Evolutionary conservation across 495 filamentous ascomycete species (phyloP).

Genomic region (Talaromyces stipitatus): DNA sequence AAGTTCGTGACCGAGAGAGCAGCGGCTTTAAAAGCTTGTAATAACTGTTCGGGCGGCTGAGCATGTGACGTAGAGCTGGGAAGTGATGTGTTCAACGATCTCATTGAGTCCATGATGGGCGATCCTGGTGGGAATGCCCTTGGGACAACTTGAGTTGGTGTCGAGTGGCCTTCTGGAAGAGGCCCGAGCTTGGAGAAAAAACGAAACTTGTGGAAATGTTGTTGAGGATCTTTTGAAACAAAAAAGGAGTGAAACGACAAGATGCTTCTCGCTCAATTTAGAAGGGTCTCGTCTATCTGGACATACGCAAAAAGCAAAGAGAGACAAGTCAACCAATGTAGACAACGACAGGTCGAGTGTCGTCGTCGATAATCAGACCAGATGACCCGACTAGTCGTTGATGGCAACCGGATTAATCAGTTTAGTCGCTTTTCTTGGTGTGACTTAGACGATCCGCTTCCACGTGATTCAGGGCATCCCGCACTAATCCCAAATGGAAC

Average conservation of each 20-base stretch:
- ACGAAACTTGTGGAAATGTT: not conserved
- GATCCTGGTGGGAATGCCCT: not conserved
- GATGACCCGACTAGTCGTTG: not conserved
- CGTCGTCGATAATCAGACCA: not conserved
- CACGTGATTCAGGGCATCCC: not conserved
- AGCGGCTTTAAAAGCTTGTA: slow-evolving; percentile 84
- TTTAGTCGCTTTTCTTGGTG: not conserved
- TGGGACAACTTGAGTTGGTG: not conserved
- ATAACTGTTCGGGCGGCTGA: slow-evolving; percentile 70
- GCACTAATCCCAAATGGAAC: not conserved
- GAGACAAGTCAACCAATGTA: not conserved
- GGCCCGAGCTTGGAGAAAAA: not conserved
- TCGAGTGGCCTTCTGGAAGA: not conserved
- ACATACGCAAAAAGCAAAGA: not conserved
- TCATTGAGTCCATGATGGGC: slow-evolving; percentile 63
- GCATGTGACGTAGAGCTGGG: slow-evolving; percentile 42
- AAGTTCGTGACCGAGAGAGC: slow-evolving; percentile 93
- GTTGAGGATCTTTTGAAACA: not conserved
- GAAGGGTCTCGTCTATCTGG: not conserved
- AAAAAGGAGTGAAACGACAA: not conserved
- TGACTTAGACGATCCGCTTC: not conserved
- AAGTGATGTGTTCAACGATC: slow-evolving; percentile 62
- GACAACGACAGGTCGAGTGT: not conserved
- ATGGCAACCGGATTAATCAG: not conserved
- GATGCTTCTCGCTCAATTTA: not conserved